Evolutionary conservation across 345 rosid genomes (phyloP).

Genomic region (Theobroma cacao): DNA sequence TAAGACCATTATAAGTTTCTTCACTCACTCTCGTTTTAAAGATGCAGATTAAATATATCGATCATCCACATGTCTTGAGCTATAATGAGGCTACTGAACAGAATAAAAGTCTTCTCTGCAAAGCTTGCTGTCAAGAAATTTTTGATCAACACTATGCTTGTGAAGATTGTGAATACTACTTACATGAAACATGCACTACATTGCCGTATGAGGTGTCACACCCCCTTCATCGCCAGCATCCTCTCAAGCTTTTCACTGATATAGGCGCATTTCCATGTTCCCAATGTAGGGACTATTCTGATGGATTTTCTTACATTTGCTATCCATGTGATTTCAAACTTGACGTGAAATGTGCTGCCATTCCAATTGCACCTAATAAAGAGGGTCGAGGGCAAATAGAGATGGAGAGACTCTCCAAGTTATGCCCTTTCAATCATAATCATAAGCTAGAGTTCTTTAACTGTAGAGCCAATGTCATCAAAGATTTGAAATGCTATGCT

Average conservation of each 20-base stretch:
- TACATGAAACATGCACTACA: constrained; percentile 13
- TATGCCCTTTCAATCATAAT: constrained; percentile 3
- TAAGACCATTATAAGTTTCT: too few species aligned
- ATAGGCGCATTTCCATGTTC: neutral
- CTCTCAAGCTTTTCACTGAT: neutral
- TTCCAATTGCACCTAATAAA: neutral
- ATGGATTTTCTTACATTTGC: neutral
- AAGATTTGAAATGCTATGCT: neutral
- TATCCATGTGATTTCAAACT: constrained; percentile 7
- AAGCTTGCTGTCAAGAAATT: neutral
- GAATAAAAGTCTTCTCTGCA: neutral
- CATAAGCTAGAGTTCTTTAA: constrained; percentile 5
- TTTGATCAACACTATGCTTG: neutral
- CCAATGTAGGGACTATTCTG: neutral
- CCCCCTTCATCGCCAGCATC: constrained; percentile 9
- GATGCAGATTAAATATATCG: neutral
- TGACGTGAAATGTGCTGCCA: constrained; percentile 8
- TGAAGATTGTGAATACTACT: neutral
- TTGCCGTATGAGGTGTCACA: neutral
- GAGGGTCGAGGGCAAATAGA: neutral
- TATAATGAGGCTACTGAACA: neutral
- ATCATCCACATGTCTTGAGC: neutral
- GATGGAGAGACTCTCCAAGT: neutral
- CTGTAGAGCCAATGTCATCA: too few species aligned
- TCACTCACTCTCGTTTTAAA: neutral